Base-by-base conservation (phyloP, 1,284 basidiomycete genomes). In the Ustilago shanxiensis region DNA sequence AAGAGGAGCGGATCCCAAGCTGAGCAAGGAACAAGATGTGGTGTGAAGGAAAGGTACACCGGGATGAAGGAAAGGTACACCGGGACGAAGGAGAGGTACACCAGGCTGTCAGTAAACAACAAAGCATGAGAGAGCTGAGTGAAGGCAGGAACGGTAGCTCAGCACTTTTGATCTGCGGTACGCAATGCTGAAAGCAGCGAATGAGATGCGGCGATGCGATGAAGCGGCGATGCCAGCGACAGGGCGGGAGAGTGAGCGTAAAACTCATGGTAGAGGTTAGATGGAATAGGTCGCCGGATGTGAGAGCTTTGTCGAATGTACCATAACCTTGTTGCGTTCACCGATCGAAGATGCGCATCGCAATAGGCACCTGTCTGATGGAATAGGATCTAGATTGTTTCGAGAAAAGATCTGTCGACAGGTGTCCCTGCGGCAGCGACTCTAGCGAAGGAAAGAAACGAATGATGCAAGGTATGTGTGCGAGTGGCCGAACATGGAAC, bases 141-240 rank as follows among this genome's bases (percentile, higher is more conserved):
- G 44, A 16, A 49, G 26, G 47, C 47, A 45, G n/a, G 37, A 29
- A 29, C 31, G 55, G 50, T 59, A 64, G 50, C 60, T 54, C 44
- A 63, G 47, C 52, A 49, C 28, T 49, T n/a, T 29, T 56, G 66
- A 60, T 60, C 60, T 55, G 29, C 35, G 62, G 62, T 70, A 65
- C 68, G 53, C 39, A 59, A 51, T 41, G 61, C 28, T 18, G 45
- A 50, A 11, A 56, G 41, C 68, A 54, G 62, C 58, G 54, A 61
- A 47, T 70, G 61, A 14, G 29, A 35, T 8, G 20, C 9, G 16
- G 13, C 39, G 41, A 22, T 44, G 20, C 41, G 41, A n/a, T n/a
- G 41, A 44, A 3, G 3, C 14, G 35, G 31, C 11, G 31, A 33
- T 45, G 59, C 41, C 45, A 52, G 59, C 59, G 22, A 49, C 50